Evolutionary conservation across 768 basidiomycete species (phyloP).

Genomic region (Cystoderma amianthinum): DNA sequence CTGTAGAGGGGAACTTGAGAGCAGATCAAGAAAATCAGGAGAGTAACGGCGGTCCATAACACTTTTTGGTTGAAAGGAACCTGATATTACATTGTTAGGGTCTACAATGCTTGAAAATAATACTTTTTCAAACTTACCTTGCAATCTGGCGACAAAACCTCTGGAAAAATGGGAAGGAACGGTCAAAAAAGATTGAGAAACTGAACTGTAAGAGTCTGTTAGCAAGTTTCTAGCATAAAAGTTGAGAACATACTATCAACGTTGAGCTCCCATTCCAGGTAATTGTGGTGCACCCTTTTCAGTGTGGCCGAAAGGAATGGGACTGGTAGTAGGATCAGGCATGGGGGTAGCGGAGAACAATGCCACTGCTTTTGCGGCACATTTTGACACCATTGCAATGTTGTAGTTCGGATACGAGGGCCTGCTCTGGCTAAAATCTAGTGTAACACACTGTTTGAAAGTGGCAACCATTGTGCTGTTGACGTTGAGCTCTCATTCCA

Average conservation of each 20-base stretch:
- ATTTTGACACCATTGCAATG: no score
- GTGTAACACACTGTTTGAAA: no score
- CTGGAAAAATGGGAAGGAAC: constrained; percentile 93
- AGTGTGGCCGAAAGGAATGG: no score
- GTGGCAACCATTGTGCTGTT: no score
- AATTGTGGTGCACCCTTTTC: no score
- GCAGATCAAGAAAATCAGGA: constrained; percentile 99
- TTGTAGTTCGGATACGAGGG: no score
- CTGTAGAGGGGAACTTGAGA: constrained; percentile 99
- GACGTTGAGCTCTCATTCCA: no score
- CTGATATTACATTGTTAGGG: constrained; percentile 26
- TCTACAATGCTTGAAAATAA: background rate
- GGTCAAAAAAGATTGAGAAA: constrained; percentile 97
- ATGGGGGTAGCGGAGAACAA: no score
- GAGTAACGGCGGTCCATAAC: constrained; percentile 97
- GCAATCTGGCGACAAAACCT: constrained; percentile 96
- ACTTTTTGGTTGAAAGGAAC: constrained; percentile 98
- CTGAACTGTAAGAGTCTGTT: constrained; percentile 54
- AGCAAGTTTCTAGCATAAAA: constrained; percentile 3
- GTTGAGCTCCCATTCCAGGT: no score
- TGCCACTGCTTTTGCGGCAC: no score
- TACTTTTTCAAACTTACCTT: constrained; percentile 49
- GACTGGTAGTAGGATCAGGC: no score
- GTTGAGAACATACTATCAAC: constrained; percentile 45
- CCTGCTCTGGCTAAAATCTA: no score